Conservation (phyloP, 208 protist genomes). For the Trypanosoma melophagium region DNA sequence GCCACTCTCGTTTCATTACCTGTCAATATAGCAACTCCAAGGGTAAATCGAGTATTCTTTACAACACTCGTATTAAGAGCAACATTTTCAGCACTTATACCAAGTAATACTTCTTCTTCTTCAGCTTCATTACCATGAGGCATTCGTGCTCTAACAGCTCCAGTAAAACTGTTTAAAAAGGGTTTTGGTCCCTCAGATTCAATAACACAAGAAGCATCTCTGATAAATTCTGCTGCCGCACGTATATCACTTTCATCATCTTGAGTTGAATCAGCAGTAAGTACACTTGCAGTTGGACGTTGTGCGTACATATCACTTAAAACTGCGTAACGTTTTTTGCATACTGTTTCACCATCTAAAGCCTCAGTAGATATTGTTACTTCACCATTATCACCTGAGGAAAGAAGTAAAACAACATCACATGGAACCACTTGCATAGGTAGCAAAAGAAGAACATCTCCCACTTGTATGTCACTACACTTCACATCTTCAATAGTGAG, state of each 20-base stretch:
- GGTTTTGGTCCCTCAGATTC: constrained; percentile 66
- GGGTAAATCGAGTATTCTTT: constrained; percentile 78
- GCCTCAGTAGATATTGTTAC: constrained; percentile 89
- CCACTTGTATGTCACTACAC: constrained; percentile 73
- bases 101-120: constrained; percentile 15
- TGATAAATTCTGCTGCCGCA: constrained; percentile 44
- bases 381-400: constrained; percentile 62
- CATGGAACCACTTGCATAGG: constrained; percentile 81
- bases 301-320: constrained; percentile 41
- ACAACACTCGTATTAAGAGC: constrained; percentile 73
- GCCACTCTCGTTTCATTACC: constrained; percentile 92
- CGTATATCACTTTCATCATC: constrained; percentile 82
- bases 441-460: constrained; percentile 72
- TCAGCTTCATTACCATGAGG: constrained; percentile 15
- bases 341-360: constrained; percentile 88
- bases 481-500: constrained; percentile 35
- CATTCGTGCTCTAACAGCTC: constrained; percentile 27
- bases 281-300: constrained; percentile 16
- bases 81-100: constrained; percentile 67
- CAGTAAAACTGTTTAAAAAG: constrained; percentile 56
- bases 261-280: constrained; percentile 88
- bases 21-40: constrained; percentile 90
- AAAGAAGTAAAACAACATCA: constrained; percentile 83
- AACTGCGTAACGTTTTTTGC: constrained; percentile 71
- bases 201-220: constrained; percentile 34